Base-by-base conservation (phyloP, 2,329 filamentous ascomycete species). In the Clonostachys rhizophaga region DNA sequence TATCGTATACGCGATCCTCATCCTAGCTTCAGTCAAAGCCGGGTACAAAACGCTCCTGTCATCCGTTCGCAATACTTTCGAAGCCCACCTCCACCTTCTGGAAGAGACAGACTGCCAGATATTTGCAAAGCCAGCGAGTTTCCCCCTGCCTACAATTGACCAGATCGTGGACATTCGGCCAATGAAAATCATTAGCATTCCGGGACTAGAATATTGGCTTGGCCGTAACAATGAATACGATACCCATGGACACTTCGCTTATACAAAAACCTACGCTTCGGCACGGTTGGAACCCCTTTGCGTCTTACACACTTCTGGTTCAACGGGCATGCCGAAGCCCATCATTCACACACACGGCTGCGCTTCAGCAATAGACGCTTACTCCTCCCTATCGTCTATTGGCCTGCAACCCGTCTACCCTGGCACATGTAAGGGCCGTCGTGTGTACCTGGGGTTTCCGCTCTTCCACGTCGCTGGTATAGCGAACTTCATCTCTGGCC, bases 21-120 rank as follows among this genome's bases (percentile, higher is more conserved):
- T 67, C 2, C 54, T 72, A 8, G 70, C 70, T 5, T 63, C 49
- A 34, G 65, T 68, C 49, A 75, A 75, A 55, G 65, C 68, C 4
- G 70, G 71, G 3, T 68, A 71, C 51, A 67, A 67, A 45, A 60
- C 63, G 11, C 50, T 67, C 1, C 50, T 66, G 7, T 54, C 51
- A 33, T 67, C 65, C 0, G 59, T 60, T 16, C 56, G 58, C 6
- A 67, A 66, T 44, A 60, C 57, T 3, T 37, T 60, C 8, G 55
- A 61, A 34, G 58, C 56, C 1, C 56, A 64, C 34, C 36, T 61
- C 34, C 50, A 45, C 11, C 55, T 68, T 7, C 51, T 66, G 4
- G 49, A 59, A 16, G 46, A 52, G 34, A 56, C 51, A 4, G 41
- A 59, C 7, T 67, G 64, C 42, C n/a, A 50, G 14, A 50, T 41